phyloP scores from a whole-genome alignment of 2,329 filamentous ascomycete genomes.

The Cordyceps farinosa region DNA sequence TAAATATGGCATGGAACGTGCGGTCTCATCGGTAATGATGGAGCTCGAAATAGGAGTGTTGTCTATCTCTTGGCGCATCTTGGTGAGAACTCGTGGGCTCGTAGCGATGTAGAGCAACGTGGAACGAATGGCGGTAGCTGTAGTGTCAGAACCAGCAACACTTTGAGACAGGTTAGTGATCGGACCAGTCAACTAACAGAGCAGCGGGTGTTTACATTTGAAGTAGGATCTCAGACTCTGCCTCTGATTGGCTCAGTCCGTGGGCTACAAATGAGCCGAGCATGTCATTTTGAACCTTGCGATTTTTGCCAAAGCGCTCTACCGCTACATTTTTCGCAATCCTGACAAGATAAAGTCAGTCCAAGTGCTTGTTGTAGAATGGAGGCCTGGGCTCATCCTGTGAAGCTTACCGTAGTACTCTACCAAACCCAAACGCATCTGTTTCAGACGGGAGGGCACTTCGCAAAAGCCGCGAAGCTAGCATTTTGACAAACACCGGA shows the following conservation, averaged over 20 bases:
- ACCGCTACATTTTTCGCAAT: slow-evolving; percentile 44
- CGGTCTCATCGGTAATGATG: slow-evolving; percentile 32
- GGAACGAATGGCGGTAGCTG: slow-evolving; percentile 45
- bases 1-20: slow-evolving; percentile 39
- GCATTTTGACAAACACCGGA: slow-evolving; percentile 38
- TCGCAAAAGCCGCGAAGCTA: slow-evolving; percentile 40
- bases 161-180: slow-evolving; percentile 26
- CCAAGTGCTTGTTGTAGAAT: too few relatives aligned
- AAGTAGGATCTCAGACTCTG: slow-evolving; percentile 43
- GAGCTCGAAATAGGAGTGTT: slow-evolving; percentile 20
- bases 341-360: slow-evolving; percentile 1
- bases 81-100: slow-evolving; percentile 38
- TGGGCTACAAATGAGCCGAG: slow-evolving; percentile 42
- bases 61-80: slow-evolving; percentile 26
- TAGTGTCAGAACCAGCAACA: slow-evolving; percentile 55
- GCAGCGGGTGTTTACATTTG: slow-evolving; percentile 29
- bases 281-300: slow-evolving; percentile 48
- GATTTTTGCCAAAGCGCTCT: slow-evolving; percentile 42
- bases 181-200: too few relatives aligned
- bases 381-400: background rate
- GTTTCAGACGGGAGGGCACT: slow-evolving; percentile 39
- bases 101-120: slow-evolving; percentile 46
- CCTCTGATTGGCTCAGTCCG: slow-evolving; percentile 36
- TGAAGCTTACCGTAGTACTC: slow-evolving; percentile 41
- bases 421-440: slow-evolving; percentile 37